Percentiles rank a stretch among this genome's conserved stretches.
These are phyloP conservation scores for Boletus pseudo-olivaceus DNA, from an alignment of 768 basidiomycete genomes.

Conservation along the genomic window DNA sequence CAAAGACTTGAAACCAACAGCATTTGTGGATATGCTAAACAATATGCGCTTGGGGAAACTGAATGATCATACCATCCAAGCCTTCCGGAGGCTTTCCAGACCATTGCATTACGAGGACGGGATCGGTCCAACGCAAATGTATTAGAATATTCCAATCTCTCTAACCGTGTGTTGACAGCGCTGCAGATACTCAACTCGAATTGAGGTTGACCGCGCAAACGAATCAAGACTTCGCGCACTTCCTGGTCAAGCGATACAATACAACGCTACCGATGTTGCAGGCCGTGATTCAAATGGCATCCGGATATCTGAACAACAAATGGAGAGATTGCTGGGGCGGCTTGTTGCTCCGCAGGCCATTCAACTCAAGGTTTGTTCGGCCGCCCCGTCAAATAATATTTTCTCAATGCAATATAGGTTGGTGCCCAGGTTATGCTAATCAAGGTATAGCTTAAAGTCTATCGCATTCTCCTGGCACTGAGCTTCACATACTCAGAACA, in stretches of 20 bases:
- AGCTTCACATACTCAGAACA: conserved; percentile 43
- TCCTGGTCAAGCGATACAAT: conserved; percentile 36
- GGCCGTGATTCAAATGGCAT: conserved; percentile 45
- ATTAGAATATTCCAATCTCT: conserved; percentile 16
- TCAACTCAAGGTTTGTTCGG: conserved; percentile 44
- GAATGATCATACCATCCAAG: conserved; percentile 36
- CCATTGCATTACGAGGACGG: conserved; percentile 62
- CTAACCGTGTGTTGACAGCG: background rate
- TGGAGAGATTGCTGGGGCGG: conserved; percentile 48
- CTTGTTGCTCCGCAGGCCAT: conserved; percentile 53
- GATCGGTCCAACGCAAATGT: conserved; percentile 83
- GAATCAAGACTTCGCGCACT: conserved; percentile 45
- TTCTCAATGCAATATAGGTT: conserved; percentile 38
- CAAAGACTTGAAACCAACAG: conserved; percentile 25
- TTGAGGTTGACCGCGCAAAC: conserved; percentile 74
- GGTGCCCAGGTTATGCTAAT: conserved; percentile 87
- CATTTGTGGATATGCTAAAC: conserved; percentile 84
- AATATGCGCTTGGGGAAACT: conserved; percentile 77
- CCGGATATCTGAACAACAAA: conserved; percentile 34
- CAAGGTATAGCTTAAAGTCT: conserved; percentile 43
- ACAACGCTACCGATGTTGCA: conserved; percentile 42
- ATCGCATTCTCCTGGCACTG: background rate
- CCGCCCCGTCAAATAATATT: background rate
- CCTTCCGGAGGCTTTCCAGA: conserved; percentile 58
- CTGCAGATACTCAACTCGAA: conserved; percentile 62